These are phyloP conservation scores for Roridomyces roridus DNA, from an alignment of 768 basidiomycete genomes.

Conservation along the genomic window DNA sequence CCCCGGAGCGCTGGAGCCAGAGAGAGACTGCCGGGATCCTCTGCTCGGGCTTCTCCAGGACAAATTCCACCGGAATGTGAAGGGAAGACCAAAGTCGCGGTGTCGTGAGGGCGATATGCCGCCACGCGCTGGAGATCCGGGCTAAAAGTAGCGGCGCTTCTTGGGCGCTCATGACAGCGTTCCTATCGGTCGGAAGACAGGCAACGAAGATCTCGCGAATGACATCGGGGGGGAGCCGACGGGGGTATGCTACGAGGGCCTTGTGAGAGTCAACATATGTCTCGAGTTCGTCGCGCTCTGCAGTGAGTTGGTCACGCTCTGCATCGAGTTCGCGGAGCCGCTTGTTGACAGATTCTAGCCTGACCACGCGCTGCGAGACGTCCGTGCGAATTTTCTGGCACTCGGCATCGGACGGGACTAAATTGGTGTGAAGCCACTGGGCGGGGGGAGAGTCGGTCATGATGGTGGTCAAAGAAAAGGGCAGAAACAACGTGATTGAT, in stretches of 20 bases:
- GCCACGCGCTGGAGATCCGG: slow-evolving; percentile 36
- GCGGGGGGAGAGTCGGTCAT: slow-evolving; percentile 1
- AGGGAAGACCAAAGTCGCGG: slow-evolving; percentile 33
- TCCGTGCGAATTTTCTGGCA: not conserved
- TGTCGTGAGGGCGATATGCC: slow-evolving; percentile 27
- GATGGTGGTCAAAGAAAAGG: no score
- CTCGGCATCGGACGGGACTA: not conserved
- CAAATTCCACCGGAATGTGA: slow-evolving; percentile 13
- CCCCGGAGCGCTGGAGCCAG: slow-evolving; percentile 3
- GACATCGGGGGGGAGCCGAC: not conserved
- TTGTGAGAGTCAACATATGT: not conserved
- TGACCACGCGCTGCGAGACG: not conserved
- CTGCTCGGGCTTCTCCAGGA: not conserved
- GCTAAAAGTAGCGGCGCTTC: slow-evolving; percentile 34
- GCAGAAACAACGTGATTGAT: no score
- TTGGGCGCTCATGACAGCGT: slow-evolving; percentile 6
- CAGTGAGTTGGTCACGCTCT: no score
- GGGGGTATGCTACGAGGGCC: not conserved
- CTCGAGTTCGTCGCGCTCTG: not conserved
- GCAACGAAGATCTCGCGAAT: slow-evolving; percentile 4
- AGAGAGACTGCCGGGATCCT: not conserved
- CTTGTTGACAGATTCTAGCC: not conserved
- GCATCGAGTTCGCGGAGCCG: not conserved
- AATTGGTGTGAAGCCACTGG: not conserved
- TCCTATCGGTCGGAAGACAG: not conserved